Conservation (phyloP, 345 rosid genomes). For the Gossypium longicalyx region DNA sequence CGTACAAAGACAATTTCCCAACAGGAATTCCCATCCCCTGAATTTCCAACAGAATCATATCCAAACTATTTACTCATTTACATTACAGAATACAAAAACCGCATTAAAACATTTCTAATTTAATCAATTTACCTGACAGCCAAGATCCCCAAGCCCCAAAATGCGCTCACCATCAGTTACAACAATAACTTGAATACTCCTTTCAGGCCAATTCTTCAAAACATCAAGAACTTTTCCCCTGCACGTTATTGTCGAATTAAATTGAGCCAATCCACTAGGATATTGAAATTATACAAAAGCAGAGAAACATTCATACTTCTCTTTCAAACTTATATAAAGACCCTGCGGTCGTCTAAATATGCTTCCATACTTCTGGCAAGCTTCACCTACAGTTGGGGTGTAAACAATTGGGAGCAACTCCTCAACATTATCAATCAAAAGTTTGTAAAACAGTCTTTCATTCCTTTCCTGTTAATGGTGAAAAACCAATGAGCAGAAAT, state of each 20-base stretch:
- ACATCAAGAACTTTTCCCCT: slow-evolving; percentile 92
- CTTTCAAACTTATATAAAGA: slow-evolving; percentile 84
- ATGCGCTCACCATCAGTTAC: slow-evolving; percentile 96
- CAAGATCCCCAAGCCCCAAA: slow-evolving; percentile 93
- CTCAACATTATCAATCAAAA: slow-evolving; percentile 83
- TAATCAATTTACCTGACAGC: slow-evolving; percentile 67
- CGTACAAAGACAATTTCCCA: slow-evolving; percentile 72
- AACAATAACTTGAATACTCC: slow-evolving; percentile 80
- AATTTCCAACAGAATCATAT: slow-evolving; percentile 1
- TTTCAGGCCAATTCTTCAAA: slow-evolving; percentile 89
- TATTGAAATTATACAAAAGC: neutral
- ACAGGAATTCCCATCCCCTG: slow-evolving; percentile 96
- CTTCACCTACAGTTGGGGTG: slow-evolving; percentile 96
- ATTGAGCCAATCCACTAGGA: neutral
- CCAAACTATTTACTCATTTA: neutral
- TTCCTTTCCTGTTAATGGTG: slow-evolving; percentile 61
- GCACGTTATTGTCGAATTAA: slow-evolving; percentile 3
- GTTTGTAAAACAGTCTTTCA: slow-evolving; percentile 81
- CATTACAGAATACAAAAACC: neutral
- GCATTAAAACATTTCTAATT: neutral
- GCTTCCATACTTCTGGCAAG: slow-evolving; percentile 92
- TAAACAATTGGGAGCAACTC: slow-evolving; percentile 89
- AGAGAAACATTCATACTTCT: slow-evolving; percentile 44
- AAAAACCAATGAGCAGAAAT: neutral
- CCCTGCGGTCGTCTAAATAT: slow-evolving; percentile 96